Evolutionary conservation across 169 alveolate genomes (phyloP).

Genomic region (Amoebophrya sp.): DNA sequence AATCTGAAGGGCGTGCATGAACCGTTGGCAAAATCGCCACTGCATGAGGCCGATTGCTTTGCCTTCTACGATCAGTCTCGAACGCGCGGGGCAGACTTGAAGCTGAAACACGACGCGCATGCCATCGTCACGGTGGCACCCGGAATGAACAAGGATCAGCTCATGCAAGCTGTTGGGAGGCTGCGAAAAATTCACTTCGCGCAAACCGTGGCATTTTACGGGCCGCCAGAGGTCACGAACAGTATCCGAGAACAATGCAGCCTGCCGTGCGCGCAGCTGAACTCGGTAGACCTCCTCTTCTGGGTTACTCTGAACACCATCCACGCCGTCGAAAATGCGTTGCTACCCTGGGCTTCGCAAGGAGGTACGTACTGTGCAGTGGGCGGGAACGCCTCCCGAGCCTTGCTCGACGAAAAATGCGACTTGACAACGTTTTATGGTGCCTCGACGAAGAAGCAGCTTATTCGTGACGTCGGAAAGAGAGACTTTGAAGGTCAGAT

Average conservation of each 20-base stretch:
- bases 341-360: background rate
- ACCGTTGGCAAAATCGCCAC: background rate
- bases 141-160: background rate
- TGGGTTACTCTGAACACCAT: background rate
- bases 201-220: background rate
- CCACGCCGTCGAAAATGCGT: background rate
- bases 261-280: background rate
- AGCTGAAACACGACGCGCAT: background rate
- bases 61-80: background rate
- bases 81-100: background rate
- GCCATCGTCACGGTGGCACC: background rate
- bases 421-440: background rate
- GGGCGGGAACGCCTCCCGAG: background rate
- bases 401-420: background rate
- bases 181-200: background rate
- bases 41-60: background rate
- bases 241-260: background rate
- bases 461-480: background rate
- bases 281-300: background rate
- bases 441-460: background rate
- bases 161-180: background rate
- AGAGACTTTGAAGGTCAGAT: background rate
- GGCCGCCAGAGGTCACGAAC: background rate
- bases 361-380: background rate
- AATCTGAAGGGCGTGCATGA: background rate